These are phyloP conservation scores for Colletotrichum eremochloae DNA, from an alignment of 2,329 filamentous ascomycete genomes.

Conservation along the genomic window DNA sequence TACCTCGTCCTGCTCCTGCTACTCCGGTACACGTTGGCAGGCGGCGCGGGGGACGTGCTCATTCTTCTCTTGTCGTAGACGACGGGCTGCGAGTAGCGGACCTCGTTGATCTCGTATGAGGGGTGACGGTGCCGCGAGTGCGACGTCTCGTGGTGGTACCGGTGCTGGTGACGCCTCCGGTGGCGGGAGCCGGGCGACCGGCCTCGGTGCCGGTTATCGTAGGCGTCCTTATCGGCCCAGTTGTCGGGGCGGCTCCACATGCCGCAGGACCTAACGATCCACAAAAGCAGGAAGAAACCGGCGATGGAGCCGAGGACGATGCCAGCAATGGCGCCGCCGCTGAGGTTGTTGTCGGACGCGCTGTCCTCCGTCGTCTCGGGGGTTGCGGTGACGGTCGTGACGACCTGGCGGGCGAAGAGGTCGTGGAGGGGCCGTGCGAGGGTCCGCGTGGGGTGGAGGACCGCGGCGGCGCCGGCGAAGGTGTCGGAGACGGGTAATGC, in stretches of 20 bases:
- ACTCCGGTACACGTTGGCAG: constrained; percentile 25
- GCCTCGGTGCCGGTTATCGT: constrained; percentile 31
- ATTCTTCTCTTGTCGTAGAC: constrained; percentile 34
- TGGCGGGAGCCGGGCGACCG: constrained; percentile 31
- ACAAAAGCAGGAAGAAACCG: constrained; percentile 60
- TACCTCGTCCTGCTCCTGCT: constrained; percentile 37
- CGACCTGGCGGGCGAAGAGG: constrained; percentile 43
- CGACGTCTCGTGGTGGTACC: constrained; percentile 39
- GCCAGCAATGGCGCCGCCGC: constrained; percentile 64
- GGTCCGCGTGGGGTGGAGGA: constrained; percentile 28
- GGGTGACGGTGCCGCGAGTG: constrained; percentile 24
- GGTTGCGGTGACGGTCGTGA: constrained; percentile 49
- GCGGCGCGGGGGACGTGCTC: constrained; percentile 29
- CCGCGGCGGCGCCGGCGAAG: constrained; percentile 9
- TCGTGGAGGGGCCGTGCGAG: constrained; percentile 17
- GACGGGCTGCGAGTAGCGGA: constrained; percentile 39
- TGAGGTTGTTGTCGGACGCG: constrained; percentile 49
- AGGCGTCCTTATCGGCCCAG: constrained; percentile 26
- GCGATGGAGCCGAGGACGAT: constrained; percentile 64
- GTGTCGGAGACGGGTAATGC: constrained; percentile 12
- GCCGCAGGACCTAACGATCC: constrained; percentile 61
- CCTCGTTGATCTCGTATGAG: constrained; percentile 35
- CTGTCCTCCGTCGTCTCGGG: constrained; percentile 42
- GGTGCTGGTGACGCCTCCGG: constrained; percentile 20
- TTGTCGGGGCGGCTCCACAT: constrained; percentile 30